phyloP scores from a whole-genome alignment of 805 yeast species.

The Metschnikowia arizonensis region DNA sequence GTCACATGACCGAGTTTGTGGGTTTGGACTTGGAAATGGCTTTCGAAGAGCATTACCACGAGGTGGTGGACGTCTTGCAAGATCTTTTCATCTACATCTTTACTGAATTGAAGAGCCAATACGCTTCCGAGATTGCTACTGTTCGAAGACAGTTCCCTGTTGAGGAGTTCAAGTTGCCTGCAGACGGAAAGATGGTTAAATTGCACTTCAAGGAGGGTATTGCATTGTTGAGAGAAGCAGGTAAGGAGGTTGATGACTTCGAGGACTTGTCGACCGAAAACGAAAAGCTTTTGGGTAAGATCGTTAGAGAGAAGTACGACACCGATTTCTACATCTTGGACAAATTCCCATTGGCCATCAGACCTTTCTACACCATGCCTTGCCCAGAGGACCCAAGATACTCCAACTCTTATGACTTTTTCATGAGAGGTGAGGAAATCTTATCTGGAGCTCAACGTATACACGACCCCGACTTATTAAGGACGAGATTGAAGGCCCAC shows the following conservation, averaged over 20 bases:
- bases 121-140: constrained; percentile 74
- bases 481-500: constrained; percentile 75
- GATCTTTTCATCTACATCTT: constrained; percentile 87
- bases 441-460: constrained; percentile 99
- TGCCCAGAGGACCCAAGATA: constrained; percentile 87
- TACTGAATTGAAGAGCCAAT: constrained; percentile 75
- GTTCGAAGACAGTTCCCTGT: constrained; percentile 96
- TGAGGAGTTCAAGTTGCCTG: constrained; percentile 94
- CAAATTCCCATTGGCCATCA: constrained; percentile 92
- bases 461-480: constrained; percentile 83
- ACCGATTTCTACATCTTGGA: constrained; percentile 98
- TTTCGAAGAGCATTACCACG: constrained; percentile 96
- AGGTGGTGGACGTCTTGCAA: constrained; percentile 59
- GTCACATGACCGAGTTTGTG: constrained; percentile 98
- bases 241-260: constrained; percentile 78
- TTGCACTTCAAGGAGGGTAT: constrained; percentile 90
- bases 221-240: constrained; percentile 77
- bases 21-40: constrained; percentile 98
- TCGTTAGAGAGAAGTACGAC: constrained; percentile 89
- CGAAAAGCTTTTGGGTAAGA: constrained; percentile 87
- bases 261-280: constrained; percentile 93
- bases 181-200: constrained; percentile 89
- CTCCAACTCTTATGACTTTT: constrained; percentile 97
- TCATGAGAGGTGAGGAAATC: constrained; percentile 99
- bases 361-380: constrained; percentile 99